Evolutionary conservation across 192 early-diverging fungal genomes (phyloP), one percentile per base, ranked within the genome.

Genomic region (Paraglomus occultum): DNA sequence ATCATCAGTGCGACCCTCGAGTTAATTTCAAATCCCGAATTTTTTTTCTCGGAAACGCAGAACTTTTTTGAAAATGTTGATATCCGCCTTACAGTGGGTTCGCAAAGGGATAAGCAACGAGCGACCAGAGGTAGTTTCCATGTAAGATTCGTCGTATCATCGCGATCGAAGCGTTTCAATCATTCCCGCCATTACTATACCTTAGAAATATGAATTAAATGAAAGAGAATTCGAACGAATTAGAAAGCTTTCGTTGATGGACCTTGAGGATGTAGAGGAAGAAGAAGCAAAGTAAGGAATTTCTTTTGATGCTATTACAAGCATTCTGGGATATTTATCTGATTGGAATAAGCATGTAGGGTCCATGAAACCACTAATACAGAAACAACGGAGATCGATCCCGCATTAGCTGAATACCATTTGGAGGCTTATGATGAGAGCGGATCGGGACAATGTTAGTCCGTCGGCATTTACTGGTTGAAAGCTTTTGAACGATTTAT

Each of bases 41-140:
- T 23, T 61, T 23, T 38, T 10, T 31, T 44, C 17, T n/a, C 31
- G 38, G 9, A 12, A 61, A 64, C 14, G 50, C 6, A 39, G 46
- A 44, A n/a, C n/a, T 3, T 45, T 42, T 31, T 47, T 40, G 14
- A 14, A 18, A 44, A 63, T 9, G 42, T 95, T 96, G 95, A 96
- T 99, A 71, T 94, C 94, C 9, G 86, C 95, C 46, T 77, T 98
- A 72, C 83, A 87, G 46, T 99, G 96, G 95, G 86, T 98, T 22
- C 91, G 89, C 71, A 90, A 93, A 74, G 97, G 96, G 59, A 94
- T 88, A n/a, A 90, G 94, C n/a, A 83, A 85, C 40, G 83, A 90
- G 57, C 73, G 80, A 60, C 97, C 97, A 22, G 81, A 87, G 54
- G 54, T 57, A 20, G 38, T 57, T 57, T 11, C 11, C 2, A 23